Evolutionary conservation across 495 filamentous ascomycete species (phyloP), one percentile per base, ranked within the genome.

Genomic region (Collariella sp.): DNA sequence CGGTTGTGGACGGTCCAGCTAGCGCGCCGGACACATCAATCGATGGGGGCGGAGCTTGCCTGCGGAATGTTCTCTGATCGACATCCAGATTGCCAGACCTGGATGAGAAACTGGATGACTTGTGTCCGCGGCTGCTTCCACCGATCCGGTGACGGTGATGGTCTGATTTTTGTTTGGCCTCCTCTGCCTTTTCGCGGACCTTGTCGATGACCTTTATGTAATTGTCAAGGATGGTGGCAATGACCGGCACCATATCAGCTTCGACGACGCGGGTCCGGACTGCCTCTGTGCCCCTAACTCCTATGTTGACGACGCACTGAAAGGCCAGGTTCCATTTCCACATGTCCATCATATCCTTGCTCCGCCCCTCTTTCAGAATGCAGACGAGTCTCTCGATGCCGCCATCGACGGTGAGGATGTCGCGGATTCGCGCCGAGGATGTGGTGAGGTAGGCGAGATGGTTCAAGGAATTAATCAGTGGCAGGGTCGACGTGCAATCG

Each of bases 241-340:
- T 96, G 52, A 98, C 94, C 11, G 93, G 93, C 1, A 98, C 93
- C 87, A 98, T 95, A 65, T 98, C 93, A 57, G 93, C 93, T 72
- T 98, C 93, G 20, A 98, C 93, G 0, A 98, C 91, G 57, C 93
- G 79, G 42, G 94, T 96, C 46, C 93, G 79, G 49, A 98, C 93
- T 55, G 76, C 81, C 71, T 98, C 93, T 5, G 93, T 95, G 52
- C 93, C 93, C 52, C 93, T 82, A 59, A 98, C 93, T 22, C 93
- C 93, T 65, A 98, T 96, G 68, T 98, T 98, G 65, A 97, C 90
- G 29, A 96, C 91, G 68, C 94, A 97, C 65, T 97, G 93, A 65
- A 98, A 96, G 40, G 93, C 93, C 48, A 98, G 78, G 64, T 96
- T 98, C 93, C 93, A 98, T 75, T 97, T 97, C 94, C 93, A 98